Percentiles rank a stretch among this genome's conserved stretches.
Evolutionary conservation across 2,329 filamentous ascomycete species (phyloP).

Genomic region (Aureobasidium melanogenum): DNA sequence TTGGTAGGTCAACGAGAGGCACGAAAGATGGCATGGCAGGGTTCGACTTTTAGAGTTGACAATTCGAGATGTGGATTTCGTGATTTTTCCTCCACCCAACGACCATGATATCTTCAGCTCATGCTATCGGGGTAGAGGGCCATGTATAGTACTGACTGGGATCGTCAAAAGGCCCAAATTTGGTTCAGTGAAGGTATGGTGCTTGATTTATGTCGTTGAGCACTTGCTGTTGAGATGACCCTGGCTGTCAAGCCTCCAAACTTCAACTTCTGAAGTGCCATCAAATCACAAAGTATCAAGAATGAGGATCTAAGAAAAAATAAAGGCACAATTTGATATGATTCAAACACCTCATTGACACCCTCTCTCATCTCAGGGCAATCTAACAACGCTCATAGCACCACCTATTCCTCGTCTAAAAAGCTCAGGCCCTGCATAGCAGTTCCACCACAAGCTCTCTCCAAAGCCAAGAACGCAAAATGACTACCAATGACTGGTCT

Average conservation of each 20-base stretch:
- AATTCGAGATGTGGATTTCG: too few relatives aligned
- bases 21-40: too few relatives aligned
- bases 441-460: constrained; percentile 65
- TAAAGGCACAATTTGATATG: too few relatives aligned
- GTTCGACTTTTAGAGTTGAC: too few relatives aligned
- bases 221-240: not conserved
- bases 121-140: too few relatives aligned
- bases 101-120: too few relatives aligned
- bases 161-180: not conserved
- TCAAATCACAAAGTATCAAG: not conserved
- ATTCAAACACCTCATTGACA: too few relatives aligned
- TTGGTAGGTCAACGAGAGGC: too few relatives aligned
- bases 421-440: constrained; percentile 48
- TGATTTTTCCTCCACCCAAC: too few relatives aligned
- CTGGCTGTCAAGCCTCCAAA: not conserved
- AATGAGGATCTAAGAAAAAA: not conserved
- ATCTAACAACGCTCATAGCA: not conserved
- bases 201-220: not conserved
- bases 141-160: too few relatives aligned
- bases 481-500: constrained; percentile 77
- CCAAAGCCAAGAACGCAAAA: constrained; percentile 76
- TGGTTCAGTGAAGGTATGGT: not conserved
- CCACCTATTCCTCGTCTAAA: constrained; percentile 3
- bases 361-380: not conserved
- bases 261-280: not conserved